Base-by-base conservation (phyloP, 1,139 yeast genomes). In the Saccharomyces hybrid region DNA sequence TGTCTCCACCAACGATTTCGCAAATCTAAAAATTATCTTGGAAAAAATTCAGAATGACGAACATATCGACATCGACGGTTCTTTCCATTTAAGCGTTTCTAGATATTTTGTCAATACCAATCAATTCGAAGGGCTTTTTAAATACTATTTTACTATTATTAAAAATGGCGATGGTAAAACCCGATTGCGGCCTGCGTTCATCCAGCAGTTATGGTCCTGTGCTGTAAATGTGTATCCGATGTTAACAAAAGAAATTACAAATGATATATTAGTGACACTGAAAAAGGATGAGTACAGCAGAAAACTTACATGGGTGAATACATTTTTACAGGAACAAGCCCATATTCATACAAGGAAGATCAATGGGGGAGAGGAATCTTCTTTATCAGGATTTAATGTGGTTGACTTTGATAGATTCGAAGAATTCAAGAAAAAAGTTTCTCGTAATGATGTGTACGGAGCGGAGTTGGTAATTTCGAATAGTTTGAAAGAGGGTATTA, bases 91-190 rank as follows among this genome's bases (percentile, higher is more conserved):
- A 5, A 49, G 55, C 5, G 53, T 64, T 31, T 56, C 61, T 11
- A 55, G 55, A 26, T 62, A 63, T 55, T 66, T 64, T 53, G 59
- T 59, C 8, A 59, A 57, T 29, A 55, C 55, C 6, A 67, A 68
- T 6, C 56, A 57, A 20, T 31, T 65, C 5, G 48, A 42, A 1
- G 56, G 59, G 29, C 51, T 64, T 9, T 47, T 62, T 5, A 55
- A 55, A n/a, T 64, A 63, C 52, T 58, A 59, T 42, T 54, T 57
- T 20, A 53, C 54, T 23, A 53, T 55, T 4, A 52, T 58, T 26
- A 23, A 49, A 32, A 52, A 52, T 13, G 34, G 47, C 26, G 48
- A 56, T 6, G 55, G 52, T 13, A 46, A 48, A 31, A 26, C 57
- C 32, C 53, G 50, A 26, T 50, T 63, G 11, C 53, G 54, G 38